Evolutionary conservation across 371 early-diverging fungal genomes (phyloP).

Genomic region (Batkoa obscura): DNA sequence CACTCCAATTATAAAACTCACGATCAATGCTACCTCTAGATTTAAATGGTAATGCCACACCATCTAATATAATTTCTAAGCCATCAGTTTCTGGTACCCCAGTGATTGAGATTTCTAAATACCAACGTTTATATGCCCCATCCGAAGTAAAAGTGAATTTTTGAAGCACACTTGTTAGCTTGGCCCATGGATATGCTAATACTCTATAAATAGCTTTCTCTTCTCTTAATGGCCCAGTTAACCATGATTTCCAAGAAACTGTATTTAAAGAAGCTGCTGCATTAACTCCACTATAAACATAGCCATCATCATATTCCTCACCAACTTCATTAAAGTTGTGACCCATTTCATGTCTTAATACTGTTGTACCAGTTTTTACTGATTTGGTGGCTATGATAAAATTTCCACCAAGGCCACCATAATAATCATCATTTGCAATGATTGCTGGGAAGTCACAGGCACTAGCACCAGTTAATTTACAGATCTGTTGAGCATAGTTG

Average conservation of each 20-base stretch:
- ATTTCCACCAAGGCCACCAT: conserved; percentile 40
- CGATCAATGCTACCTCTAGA: conserved; percentile 24
- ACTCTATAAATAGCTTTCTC: conserved; percentile 16
- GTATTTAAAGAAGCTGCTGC: conserved; percentile 10
- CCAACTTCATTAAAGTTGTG: conserved; percentile 30
- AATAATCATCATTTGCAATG: conserved; percentile 32
- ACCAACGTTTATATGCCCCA: conserved; percentile 22
- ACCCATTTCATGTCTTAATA: conserved; percentile 33
- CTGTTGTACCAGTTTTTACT: conserved; percentile 25
- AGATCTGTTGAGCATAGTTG: conserved; percentile 19
- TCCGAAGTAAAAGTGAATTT: conserved; percentile 22
- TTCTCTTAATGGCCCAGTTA: conserved; percentile 15
- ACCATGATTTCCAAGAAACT: conserved; percentile 28
- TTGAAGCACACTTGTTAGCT: conserved; percentile 24
- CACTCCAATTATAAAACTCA: conserved; percentile 21
- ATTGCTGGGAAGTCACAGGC: conserved; percentile 30
- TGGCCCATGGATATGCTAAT: conserved; percentile 30
- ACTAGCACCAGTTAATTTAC: not conserved
- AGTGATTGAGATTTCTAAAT: conserved; percentile 21
- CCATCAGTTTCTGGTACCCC: conserved; percentile 25
- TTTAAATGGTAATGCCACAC: conserved; percentile 21
- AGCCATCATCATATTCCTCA: conserved; percentile 34
- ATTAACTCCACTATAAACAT: conserved; percentile 31
- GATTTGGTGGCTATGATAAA: conserved; percentile 33
- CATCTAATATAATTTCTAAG: conserved; percentile 19